Conservation (phyloP, 768 basidiomycete genomes). For the Lenzites betulinus region DNA sequence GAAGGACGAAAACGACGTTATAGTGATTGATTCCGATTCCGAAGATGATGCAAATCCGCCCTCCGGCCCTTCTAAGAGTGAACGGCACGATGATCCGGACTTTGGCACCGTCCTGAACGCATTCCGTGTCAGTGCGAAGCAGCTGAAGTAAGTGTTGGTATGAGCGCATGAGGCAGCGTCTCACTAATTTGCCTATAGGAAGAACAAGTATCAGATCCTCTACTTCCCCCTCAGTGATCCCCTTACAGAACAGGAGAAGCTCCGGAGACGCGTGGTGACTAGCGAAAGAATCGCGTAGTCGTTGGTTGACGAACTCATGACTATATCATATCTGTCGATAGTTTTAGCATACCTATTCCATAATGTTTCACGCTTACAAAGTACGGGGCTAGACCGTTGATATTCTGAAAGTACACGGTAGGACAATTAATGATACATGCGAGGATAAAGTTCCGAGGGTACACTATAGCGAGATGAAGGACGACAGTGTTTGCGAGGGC, state of each 20-base stretch:
- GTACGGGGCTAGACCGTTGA: too few species aligned
- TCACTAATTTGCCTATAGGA: neutral
- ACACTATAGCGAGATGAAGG: too few species aligned
- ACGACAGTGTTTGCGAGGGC: too few species aligned
- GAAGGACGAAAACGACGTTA: conserved; percentile 14
- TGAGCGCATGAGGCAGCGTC: conserved; percentile 10
- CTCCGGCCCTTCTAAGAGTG: neutral
- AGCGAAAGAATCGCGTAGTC: conserved; percentile 42
- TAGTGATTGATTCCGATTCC: conserved; percentile 36
- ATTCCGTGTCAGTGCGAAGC: conserved; percentile 50
- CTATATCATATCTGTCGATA: neutral
- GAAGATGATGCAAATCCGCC: conserved; percentile 1
- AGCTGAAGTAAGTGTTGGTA: conserved; percentile 43
- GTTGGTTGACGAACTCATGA: neutral
- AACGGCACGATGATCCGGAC: conserved; percentile 27
- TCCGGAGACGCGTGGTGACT: conserved; percentile 50
- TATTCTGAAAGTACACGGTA: too few species aligned
- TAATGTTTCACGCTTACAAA: too few species aligned
- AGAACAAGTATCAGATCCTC: conserved; percentile 76
- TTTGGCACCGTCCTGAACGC: conserved; percentile 41
- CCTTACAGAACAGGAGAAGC: conserved; percentile 55
- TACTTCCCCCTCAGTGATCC: conserved; percentile 76
- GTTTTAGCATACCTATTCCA: neutral
- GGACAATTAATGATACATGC: too few species aligned
- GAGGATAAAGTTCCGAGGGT: too few species aligned